Evolutionary conservation across 1,139 yeast species (phyloP).

Genomic region (Debaryomyces sp.): DNA sequence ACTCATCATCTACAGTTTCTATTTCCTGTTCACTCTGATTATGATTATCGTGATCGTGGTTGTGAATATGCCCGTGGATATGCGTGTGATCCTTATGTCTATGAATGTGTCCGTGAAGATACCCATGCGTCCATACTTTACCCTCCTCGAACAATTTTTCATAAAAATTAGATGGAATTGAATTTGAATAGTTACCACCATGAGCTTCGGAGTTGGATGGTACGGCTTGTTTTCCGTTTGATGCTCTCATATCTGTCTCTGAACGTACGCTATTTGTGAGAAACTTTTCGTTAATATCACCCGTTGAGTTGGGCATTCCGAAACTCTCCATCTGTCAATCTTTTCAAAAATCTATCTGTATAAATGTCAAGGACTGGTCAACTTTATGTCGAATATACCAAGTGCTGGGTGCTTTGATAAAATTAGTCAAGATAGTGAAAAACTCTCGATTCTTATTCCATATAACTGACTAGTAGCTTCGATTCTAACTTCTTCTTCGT

Average conservation of each 20-base stretch:
- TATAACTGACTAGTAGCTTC: not conserved
- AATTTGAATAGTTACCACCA: not conserved
- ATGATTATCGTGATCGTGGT: constrained; percentile 39
- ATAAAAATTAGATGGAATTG: constrained; percentile 8
- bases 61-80: constrained; percentile 71
- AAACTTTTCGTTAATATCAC: not conserved
- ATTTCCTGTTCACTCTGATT: not conserved
- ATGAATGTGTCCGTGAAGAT: constrained; percentile 71
- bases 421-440: not conserved
- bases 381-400: not conserved
- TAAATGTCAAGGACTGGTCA: not conserved
- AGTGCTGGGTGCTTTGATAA: not conserved
- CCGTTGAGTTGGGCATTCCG: not conserved
- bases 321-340: not conserved
- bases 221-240: not conserved
- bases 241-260: not conserved
- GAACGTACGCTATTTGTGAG: not conserved
- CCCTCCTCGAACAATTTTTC: constrained; percentile 11
- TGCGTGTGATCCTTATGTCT: constrained; percentile 65
- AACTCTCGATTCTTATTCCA: not conserved
- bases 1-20: constrained; percentile 4
- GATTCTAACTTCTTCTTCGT: not conserved
- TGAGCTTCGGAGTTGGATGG: not conserved
- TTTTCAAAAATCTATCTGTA: not conserved
- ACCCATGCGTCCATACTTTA: constrained; percentile 44